Evolutionary conservation across 2,329 filamentous ascomycete species (phyloP).

Genomic region (Septoria petroselini): DNA sequence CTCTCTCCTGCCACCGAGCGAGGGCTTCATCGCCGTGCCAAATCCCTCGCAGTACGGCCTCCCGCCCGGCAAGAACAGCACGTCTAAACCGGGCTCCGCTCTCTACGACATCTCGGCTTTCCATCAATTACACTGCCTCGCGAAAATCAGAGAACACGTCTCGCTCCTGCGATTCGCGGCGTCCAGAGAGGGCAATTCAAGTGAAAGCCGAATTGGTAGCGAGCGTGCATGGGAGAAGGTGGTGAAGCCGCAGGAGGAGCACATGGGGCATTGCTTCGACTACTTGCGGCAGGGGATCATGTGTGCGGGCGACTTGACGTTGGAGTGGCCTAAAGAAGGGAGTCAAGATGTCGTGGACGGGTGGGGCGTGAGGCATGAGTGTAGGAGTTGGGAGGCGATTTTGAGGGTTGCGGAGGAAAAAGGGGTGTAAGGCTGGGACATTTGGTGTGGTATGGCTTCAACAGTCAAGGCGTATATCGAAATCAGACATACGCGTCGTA

Average conservation of each 20-base stretch:
- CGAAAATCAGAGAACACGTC: conserved; percentile 54
- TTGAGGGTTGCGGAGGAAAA: too few relatives aligned
- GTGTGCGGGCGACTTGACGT: conserved; percentile 31
- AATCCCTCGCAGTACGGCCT: conserved; percentile 28
- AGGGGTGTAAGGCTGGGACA: too few relatives aligned
- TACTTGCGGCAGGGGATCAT: conserved; percentile 33
- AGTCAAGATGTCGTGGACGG: conserved; percentile 36
- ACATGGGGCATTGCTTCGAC: conserved; percentile 34
- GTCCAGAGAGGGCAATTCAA: conserved; percentile 6
- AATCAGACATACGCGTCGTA: too few relatives aligned
- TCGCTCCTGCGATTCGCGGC: conserved; percentile 48
- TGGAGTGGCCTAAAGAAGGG: conserved; percentile 35
- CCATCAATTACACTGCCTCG: conserved; percentile 39
- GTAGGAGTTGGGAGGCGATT: conserved; percentile 28
- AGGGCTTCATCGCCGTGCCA: conserved; percentile 36
- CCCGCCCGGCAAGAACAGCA: conserved; percentile 30
- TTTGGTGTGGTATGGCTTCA: too few relatives aligned
- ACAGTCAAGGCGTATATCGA: too few relatives aligned
- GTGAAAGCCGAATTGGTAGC: conserved; percentile 19
- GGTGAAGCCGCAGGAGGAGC: conserved; percentile 28
- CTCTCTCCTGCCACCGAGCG: conserved; percentile 31
- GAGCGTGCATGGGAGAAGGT: conserved; percentile 18
- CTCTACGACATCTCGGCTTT: conserved; percentile 38
- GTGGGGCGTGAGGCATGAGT: conserved; percentile 35
- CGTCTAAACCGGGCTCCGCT: conserved; percentile 20